Percentiles rank a stretch among this genome's conserved stretches.
These are phyloP conservation scores for Zygosaccharomyces sapae DNA, from an alignment of 1,139 yeast genomes.

Conservation along the genomic window DNA sequence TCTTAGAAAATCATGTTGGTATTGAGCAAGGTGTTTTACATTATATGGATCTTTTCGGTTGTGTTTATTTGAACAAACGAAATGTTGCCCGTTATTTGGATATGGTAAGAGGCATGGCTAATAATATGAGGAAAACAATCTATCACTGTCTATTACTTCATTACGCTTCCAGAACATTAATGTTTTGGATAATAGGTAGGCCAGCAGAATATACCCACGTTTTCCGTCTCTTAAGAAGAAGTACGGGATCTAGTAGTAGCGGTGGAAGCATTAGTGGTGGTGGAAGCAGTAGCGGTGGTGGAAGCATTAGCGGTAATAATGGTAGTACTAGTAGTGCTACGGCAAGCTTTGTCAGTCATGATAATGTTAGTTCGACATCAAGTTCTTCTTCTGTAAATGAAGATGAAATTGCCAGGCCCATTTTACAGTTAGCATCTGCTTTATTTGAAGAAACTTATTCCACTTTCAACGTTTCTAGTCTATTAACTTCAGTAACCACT, in stretches of 20 bases:
- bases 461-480: slow-evolving; percentile 21
- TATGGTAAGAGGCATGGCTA: slow-evolving; percentile 23
- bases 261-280: too few relatives aligned
- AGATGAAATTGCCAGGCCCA: slow-evolving; percentile 6
- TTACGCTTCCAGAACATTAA: slow-evolving; percentile 30
- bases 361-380: slow-evolving; percentile 3
- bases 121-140: slow-evolving; percentile 24
- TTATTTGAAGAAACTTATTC: slow-evolving; percentile 27
- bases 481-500: slow-evolving; percentile 8
- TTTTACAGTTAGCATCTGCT: slow-evolving; percentile 16
- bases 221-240: slow-evolving; percentile 8
- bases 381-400: slow-evolving; percentile 4
- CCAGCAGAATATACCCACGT: slow-evolving; percentile 29
- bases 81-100: slow-evolving; percentile 26
- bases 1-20: slow-evolving; percentile 21
- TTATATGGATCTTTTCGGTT: slow-evolving; percentile 30
- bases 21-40: slow-evolving; percentile 24
- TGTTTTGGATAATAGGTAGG: slow-evolving; percentile 34
- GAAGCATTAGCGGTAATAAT: too few relatives aligned
- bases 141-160: slow-evolving; percentile 27
- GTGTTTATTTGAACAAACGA: slow-evolving; percentile 24
- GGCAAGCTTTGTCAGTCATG: not conserved
- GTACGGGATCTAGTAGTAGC: not conserved
- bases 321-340: slow-evolving; percentile 1
- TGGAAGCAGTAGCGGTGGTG: not conserved